These are phyloP conservation scores for Boletus edulis DNA, from an alignment of 768 basidiomycete genomes.

Conservation along the genomic window DNA sequence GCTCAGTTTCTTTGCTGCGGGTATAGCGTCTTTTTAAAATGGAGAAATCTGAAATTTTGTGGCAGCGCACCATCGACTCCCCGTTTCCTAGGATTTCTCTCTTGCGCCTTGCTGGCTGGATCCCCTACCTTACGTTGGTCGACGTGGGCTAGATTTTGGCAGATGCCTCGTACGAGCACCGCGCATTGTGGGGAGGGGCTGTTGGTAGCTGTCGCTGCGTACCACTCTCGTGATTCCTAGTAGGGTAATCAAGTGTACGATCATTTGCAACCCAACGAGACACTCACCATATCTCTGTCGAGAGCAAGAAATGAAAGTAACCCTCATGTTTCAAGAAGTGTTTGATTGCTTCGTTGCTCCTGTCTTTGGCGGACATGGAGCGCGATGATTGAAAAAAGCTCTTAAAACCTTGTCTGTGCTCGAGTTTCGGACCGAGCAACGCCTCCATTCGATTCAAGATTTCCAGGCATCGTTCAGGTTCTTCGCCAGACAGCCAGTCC, in stretches of 20 bases:
- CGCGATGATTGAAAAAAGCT: not conserved
- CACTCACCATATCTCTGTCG: constrained; percentile 12
- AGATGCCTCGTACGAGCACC: too few species aligned
- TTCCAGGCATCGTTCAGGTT: constrained; percentile 1
- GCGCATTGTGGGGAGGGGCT: too few species aligned
- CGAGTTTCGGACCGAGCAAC: not conserved
- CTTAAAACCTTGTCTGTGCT: not conserved
- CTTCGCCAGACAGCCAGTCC: constrained; percentile 7
- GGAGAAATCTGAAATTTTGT: not conserved
- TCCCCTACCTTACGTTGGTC: too few species aligned
- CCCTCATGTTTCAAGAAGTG: not conserved
- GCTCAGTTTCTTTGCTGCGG: not conserved
- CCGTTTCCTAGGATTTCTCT: not conserved
- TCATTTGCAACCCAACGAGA: too few species aligned
- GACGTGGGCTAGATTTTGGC: too few species aligned
- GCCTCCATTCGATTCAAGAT: constrained; percentile 9
- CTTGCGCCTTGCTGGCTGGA: not conserved
- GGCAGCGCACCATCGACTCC: not conserved
- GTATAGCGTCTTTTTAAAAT: not conserved
- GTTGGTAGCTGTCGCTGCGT: not conserved
- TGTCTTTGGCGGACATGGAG: not conserved
- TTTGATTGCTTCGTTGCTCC: constrained; percentile 1
- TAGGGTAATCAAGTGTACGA: not conserved
- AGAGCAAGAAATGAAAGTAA: constrained; percentile 14
- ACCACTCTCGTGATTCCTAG: constrained; percentile 2